Conservation (phyloP, 2,329 filamentous ascomycete genomes). For the Talaromyces sp. region DNA sequence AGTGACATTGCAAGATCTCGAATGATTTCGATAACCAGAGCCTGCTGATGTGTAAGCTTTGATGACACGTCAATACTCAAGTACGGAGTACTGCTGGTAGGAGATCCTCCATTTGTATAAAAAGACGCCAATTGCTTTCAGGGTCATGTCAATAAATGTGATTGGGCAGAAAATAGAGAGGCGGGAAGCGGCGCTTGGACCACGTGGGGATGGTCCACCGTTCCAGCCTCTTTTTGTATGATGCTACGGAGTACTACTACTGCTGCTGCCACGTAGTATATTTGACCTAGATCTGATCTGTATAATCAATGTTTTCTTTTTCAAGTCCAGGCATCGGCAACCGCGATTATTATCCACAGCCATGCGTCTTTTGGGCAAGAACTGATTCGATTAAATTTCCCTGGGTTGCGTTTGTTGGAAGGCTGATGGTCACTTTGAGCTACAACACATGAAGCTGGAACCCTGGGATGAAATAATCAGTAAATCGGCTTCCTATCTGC, state of each 20-base stretch:
- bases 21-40: neutral
- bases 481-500: too few relatives aligned
- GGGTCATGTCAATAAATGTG: slow-evolving; percentile 3
- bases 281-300: neutral
- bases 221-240: slow-evolving; percentile 2
- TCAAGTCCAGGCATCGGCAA: neutral
- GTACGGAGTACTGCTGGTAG: neutral
- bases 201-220: neutral
- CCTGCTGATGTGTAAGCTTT: neutral
- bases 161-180: slow-evolving; percentile 13
- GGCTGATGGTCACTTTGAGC: too few relatives aligned
- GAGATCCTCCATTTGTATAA: neutral
- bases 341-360: neutral
- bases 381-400: too few relatives aligned
- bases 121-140: neutral
- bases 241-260: too few relatives aligned
- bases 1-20: too few relatives aligned
- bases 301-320: neutral
- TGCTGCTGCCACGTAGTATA: too few relatives aligned
- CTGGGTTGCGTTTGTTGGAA: too few relatives aligned
- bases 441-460: too few relatives aligned
- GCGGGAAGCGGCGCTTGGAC: slow-evolving; percentile 9
- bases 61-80: neutral
- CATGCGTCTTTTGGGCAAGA: neutral
- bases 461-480: too few relatives aligned